A percentile compares a stretch with the other conserved stretches of the same genome.
These are phyloP conservation scores for Metrosideros polymorpha DNA, from an alignment of 441 rosid species.

Conservation along the genomic window DNA sequence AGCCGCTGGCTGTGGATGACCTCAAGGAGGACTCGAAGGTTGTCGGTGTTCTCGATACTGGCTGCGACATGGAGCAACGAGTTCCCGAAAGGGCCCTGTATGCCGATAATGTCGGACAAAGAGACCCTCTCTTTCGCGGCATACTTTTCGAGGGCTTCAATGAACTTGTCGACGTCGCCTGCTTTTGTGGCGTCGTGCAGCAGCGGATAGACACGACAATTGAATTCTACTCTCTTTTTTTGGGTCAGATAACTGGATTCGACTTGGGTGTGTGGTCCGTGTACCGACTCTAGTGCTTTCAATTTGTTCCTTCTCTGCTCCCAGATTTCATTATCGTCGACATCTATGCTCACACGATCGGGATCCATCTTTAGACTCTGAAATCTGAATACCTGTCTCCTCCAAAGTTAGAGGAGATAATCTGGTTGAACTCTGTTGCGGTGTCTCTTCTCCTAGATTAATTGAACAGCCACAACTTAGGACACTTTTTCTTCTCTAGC, in stretches of 20 bases:
- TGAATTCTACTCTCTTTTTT: neutral
- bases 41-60: neutral
- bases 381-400: neutral
- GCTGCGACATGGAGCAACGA: neutral
- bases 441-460: neutral
- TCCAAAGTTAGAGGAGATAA: neutral
- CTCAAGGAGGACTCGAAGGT: neutral
- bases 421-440: neutral
- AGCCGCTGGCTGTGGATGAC: neutral
- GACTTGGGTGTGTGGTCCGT: neutral
- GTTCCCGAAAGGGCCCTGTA: neutral
- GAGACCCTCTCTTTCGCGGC: neutral
- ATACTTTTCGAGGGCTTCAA: neutral
- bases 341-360: neutral
- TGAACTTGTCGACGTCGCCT: neutral
- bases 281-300: neutral
- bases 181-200: neutral
- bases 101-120: neutral
- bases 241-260: too few relatives aligned
- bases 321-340: neutral
- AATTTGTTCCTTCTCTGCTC: neutral
- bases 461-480: neutral
- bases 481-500: neutral
- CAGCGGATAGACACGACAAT: neutral
- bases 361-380: neutral